Evolutionary conservation across 2,329 filamentous ascomycete genomes (phyloP).

Genomic region (Fonsecaea erecta): DNA sequence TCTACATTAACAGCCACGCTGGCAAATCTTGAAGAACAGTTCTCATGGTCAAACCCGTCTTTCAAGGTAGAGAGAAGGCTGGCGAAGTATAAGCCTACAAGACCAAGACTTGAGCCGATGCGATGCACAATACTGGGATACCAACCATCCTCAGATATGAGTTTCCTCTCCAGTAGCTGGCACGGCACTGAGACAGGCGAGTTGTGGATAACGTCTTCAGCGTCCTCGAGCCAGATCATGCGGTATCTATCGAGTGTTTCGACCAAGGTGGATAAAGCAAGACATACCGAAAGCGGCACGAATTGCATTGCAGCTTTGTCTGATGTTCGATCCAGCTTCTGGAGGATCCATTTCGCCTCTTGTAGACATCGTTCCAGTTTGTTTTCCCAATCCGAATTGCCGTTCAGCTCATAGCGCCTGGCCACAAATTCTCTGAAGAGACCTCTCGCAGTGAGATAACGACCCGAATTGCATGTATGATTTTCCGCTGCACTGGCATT

Average conservation of each 20-base stretch:
- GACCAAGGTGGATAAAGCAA: neutral
- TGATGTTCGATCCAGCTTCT: neutral
- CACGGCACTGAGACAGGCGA: neutral
- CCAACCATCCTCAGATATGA: constrained; percentile 3
- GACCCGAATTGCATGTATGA: neutral
- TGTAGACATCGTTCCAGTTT: neutral
- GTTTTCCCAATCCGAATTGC: neutral
- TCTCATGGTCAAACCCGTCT: neutral
- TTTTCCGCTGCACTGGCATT: neutral
- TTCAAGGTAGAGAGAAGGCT: neutral
- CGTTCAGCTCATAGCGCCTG: neutral
- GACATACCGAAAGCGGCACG: neutral
- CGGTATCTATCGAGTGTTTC: neutral
- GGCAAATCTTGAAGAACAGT: neutral
- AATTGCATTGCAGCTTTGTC: neutral
- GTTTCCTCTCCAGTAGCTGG: neutral
- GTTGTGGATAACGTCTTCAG: neutral
- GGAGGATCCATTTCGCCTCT: neutral
- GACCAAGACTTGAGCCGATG: neutral
- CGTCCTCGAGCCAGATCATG: neutral
- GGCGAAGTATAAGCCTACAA: neutral
- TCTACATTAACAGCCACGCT: neutral
- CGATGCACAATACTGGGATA: neutral
- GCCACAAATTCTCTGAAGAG: neutral
- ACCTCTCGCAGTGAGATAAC: neutral